phyloP scores from a whole-genome alignment of 345 rosid genomes.

The Citrus reticulata region DNA sequence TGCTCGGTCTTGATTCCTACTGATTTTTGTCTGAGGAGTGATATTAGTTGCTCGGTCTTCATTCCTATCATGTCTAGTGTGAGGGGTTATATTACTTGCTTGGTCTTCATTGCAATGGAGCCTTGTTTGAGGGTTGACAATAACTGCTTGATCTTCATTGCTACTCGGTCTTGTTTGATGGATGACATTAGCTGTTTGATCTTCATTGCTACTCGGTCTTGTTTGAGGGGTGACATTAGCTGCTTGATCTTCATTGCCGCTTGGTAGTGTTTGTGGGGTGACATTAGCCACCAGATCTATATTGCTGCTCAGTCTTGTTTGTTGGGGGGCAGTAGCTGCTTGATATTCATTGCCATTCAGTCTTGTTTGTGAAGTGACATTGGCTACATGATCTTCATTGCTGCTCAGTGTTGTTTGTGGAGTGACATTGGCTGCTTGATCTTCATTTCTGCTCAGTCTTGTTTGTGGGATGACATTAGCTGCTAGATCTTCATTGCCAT shows the following conservation, averaged over 20 bases:
- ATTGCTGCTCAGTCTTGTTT: not conserved
- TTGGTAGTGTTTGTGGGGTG: not conserved
- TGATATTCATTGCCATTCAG: not conserved
- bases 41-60: not conserved
- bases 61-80: not conserved
- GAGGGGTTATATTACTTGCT: not conserved
- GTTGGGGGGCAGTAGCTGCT: not conserved
- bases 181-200: not conserved
- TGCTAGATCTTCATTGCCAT: slow-evolving; percentile 38
- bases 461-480: slow-evolving; percentile 17
- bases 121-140: not conserved
- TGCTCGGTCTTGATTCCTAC: not conserved
- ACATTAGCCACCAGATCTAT: not conserved
- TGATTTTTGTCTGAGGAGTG: not conserved
- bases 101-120: not conserved
- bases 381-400: slow-evolving; percentile 5
- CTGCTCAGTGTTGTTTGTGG: not conserved
- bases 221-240: slow-evolving; percentile 3
- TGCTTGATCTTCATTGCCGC: slow-evolving; percentile 27
- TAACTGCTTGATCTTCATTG: slow-evolving; percentile 2
- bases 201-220: not conserved
- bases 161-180: not conserved
- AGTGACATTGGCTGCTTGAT: slow-evolving; percentile 11
- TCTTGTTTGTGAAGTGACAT: not conserved
- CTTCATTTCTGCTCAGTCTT: slow-evolving; percentile 15